Evolutionary conservation across 306 rosid genomes (phyloP).

Genomic region (Gillenia trifoliata): DNA sequence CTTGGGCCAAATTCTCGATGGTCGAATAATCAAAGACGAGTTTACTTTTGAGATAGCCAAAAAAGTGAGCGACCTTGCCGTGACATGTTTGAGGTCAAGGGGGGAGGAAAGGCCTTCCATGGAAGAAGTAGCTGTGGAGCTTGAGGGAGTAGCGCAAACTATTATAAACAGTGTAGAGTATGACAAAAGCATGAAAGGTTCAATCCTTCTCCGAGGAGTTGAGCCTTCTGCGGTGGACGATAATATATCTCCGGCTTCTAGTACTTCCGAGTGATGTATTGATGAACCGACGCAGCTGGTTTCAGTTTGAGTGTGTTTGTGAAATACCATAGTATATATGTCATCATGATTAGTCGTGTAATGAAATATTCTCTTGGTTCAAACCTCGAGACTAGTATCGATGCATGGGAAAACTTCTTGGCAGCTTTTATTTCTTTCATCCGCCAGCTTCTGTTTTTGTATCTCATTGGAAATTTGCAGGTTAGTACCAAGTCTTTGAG

Average conservation of each 20-base stretch:
- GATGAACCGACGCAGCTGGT: too few relatives aligned
- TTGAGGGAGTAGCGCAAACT: not conserved
- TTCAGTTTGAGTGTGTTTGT: too few relatives aligned
- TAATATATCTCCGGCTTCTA: too few relatives aligned
- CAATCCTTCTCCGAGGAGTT: too few relatives aligned
- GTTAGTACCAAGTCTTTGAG: too few relatives aligned
- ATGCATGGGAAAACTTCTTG: constrained; percentile 26
- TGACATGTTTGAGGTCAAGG: not conserved
- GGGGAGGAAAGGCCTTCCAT: not conserved
- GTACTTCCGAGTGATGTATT: too few relatives aligned
- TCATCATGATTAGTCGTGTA: too few relatives aligned
- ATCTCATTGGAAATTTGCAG: too few relatives aligned
- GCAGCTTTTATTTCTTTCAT: constrained; percentile 17
- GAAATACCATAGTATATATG: too few relatives aligned
- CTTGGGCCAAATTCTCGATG: not conserved
- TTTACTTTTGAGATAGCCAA: not conserved
- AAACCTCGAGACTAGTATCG: constrained; percentile 20
- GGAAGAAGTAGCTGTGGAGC: not conserved
- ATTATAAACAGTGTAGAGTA: too few relatives aligned
- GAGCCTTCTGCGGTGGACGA: too few relatives aligned
- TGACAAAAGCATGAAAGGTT: too few relatives aligned
- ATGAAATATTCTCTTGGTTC: constrained; percentile 17
- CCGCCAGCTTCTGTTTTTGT: constrained; percentile 23
- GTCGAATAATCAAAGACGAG: not conserved
- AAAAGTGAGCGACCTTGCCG: not conserved